A percentile compares a stretch with the other conserved stretches of the same genome.
Conservation (phyloP, 495 filamentous ascomycete species). For the Barbatosphaeria neglecta region DNA sequence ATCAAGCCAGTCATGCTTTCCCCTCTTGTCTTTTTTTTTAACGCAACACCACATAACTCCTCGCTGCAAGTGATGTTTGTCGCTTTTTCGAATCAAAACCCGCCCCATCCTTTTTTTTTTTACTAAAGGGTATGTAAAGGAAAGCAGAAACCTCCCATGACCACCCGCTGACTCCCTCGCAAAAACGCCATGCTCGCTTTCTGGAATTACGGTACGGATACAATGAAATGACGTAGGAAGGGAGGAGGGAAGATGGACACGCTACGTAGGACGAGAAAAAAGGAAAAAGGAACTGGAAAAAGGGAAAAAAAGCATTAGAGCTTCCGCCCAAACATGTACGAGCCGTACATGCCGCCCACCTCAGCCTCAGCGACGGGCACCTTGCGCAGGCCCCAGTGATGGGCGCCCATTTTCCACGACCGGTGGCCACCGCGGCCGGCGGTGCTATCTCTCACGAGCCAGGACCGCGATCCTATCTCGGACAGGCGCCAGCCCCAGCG, state of each 20-base stretch:
- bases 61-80: too few species aligned
- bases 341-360: slow-evolving; percentile 77
- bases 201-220: not conserved
- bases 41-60: too few species aligned
- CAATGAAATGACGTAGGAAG: too few species aligned
- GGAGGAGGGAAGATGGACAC: too few species aligned
- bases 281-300: not conserved
- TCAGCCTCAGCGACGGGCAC: slow-evolving; percentile 65
- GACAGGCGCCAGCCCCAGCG: slow-evolving; percentile 53
- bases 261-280: too few species aligned
- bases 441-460: slow-evolving; percentile 52
- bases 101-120: not conserved
- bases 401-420: slow-evolving; percentile 82
- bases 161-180: not conserved
- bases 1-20: too few species aligned
- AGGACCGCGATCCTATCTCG: slow-evolving; percentile 50
- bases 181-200: slow-evolving; percentile 5
- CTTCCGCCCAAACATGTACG: slow-evolving; percentile 62
- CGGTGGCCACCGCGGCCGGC: slow-evolving; percentile 37
- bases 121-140: not conserved
- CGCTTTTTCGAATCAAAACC: not conserved
- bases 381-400: slow-evolving; percentile 81
- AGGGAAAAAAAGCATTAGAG: slow-evolving; percentile 14
- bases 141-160: too few species aligned
- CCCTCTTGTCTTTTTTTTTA: too few species aligned